Conservation (phyloP, 768 basidiomycete genomes). For the Termitomyces sp. region DNA sequence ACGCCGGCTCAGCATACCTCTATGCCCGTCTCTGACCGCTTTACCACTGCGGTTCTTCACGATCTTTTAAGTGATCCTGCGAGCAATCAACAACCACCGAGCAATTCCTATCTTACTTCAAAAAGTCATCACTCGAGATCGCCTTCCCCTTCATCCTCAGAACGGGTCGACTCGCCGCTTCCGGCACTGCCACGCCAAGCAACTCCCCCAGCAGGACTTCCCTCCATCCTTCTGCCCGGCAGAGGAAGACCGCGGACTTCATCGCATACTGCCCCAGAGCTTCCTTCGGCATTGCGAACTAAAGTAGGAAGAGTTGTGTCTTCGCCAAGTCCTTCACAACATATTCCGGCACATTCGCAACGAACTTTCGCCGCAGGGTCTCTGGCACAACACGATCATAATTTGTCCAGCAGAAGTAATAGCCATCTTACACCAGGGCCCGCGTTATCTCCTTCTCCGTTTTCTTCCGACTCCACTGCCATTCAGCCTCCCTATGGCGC, state of each 20-base stretch:
- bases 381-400: background rate
- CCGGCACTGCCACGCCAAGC: constrained; percentile 33
- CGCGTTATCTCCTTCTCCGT: background rate
- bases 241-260: constrained; percentile 13
- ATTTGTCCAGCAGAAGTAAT: background rate
- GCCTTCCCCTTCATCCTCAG: constrained; percentile 17
- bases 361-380: background rate
- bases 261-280: constrained; percentile 12
- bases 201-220: constrained; percentile 14
- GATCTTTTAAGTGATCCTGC: constrained; percentile 9
- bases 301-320: constrained; percentile 13
- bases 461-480: background rate
- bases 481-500: background rate
- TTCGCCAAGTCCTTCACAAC: background rate
- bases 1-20: background rate
- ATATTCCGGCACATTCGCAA: constrained; percentile 5
- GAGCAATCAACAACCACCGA: background rate
- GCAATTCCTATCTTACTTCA: constrained; percentile 1
- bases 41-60: constrained; percentile 11
- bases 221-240: constrained; percentile 15
- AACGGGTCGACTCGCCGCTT: constrained; percentile 25
- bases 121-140: constrained; percentile 8
- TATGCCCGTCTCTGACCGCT: constrained; percentile 1
- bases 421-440: background rate
- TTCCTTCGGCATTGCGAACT: constrained; percentile 42